Evolutionary conservation across 1,284 basidiomycete species (phyloP), one percentile per base, ranked within the genome.

Genomic region (Puccinia horiana): DNA sequence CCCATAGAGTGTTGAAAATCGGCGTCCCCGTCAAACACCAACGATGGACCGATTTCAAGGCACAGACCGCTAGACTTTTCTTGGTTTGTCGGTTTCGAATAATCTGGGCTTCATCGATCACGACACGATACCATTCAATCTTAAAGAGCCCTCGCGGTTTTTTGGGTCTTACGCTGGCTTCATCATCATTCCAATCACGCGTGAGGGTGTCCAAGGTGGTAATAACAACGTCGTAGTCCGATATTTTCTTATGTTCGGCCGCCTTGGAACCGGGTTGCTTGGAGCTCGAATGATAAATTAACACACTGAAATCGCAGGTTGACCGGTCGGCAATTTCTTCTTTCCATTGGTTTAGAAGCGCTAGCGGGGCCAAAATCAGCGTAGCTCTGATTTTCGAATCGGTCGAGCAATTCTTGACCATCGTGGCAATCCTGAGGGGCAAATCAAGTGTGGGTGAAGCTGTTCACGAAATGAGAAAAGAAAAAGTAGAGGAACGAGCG

Each of bases 1-100:
- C 92, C 16, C 84, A 91, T 90, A 92, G 86, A 0, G 90, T 89
- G 83, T 92, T 92, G 0, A 91, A 92, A 8, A 92, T 90, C 2
- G 92, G 91, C 0, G 92, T 92, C 42, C 92, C 92, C 1, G 92
- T 92, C 18, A 93, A 88, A 88, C 90, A 90, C 92, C 92, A 93
- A 8, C 92, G 88, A 84, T 91, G 91, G 83, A 89, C 91, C 0
- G 91, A 87, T 72, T 89, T 88, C 32, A 92, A 88, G 84, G 89
- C 88, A 0, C 91, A 90, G 12, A 91, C 88, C 67, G 89, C 89
- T 54, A 89, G 87, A 84, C 91, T 92, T 11, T 90, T 88, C 14
- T 90, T 89, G 0, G 91, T 91, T 9, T 35, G 26, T 1, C 42
- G 76, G 61, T 77, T 77, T 3, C 76, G 76, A 32, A 77, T 67